A percentile compares a stretch with the other conserved stretches of the same genome.
Evolutionary conservation across 495 filamentous ascomycete species (phyloP).

Genomic region (Staphylotrichum longicolle): DNA sequence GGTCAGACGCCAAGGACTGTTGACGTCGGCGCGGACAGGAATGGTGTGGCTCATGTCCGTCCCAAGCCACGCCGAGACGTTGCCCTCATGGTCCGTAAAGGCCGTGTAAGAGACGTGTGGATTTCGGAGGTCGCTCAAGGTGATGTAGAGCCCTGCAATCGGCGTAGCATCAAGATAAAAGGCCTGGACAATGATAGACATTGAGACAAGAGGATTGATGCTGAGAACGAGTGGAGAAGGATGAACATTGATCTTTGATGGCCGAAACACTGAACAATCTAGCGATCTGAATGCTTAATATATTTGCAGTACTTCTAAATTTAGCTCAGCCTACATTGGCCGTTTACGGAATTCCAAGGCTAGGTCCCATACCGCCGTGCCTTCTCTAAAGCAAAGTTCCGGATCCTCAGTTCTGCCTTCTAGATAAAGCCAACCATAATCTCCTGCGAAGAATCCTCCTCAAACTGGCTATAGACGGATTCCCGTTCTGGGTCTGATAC

Average conservation of each 20-base stretch:
- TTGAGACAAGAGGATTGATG: background rate
- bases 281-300: too few relatives aligned
- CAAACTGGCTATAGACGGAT: too few relatives aligned
- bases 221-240: constrained; percentile 4
- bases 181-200: constrained; percentile 1
- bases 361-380: too few relatives aligned
- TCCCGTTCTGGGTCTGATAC: too few relatives aligned
- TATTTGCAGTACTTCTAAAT: too few relatives aligned
- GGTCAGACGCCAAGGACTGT: constrained; percentile 2
- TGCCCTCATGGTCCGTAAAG: constrained; percentile 1
- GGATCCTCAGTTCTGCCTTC: too few relatives aligned
- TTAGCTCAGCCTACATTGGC: too few relatives aligned
- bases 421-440: too few relatives aligned
- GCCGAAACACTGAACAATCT: too few relatives aligned
- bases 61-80: background rate
- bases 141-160: background rate
- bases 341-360: too few relatives aligned
- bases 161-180: background rate
- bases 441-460: too few relatives aligned
- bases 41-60: background rate
- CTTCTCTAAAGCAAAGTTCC: too few relatives aligned
- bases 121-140: background rate
- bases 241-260: background rate
- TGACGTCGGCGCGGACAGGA: background rate
- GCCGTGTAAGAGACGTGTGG: background rate